phyloP scores from a whole-genome alignment of 345 rosid genomes.

The Hevea brasiliensis region DNA sequence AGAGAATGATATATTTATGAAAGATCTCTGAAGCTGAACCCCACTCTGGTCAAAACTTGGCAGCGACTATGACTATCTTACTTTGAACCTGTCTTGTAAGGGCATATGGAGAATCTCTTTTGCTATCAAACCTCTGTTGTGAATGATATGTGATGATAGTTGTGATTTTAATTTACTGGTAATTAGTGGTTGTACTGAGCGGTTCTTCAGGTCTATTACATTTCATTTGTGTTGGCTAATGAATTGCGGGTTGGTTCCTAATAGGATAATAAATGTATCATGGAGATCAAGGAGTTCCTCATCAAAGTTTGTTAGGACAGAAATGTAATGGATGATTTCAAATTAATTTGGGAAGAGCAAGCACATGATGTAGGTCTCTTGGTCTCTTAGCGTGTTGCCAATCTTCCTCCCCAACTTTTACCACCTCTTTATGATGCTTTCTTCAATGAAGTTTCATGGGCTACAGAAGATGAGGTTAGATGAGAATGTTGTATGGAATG shows the following conservation, averaged over 20 bases:
- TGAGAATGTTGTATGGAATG: slow-evolving; percentile 16
- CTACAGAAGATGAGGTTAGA: slow-evolving; percentile 92
- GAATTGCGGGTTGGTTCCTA: neutral
- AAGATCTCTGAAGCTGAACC: neutral
- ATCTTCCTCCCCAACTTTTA: slow-evolving; percentile 89
- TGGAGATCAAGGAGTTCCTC: slow-evolving; percentile 62
- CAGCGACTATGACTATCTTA: neutral
- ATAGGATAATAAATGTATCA: slow-evolving; percentile 63
- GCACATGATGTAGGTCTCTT: slow-evolving; percentile 58
- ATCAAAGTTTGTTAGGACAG: slow-evolving; percentile 54
- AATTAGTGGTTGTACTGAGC: neutral
- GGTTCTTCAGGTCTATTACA: neutral
- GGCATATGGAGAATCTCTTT: neutral
- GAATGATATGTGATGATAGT: neutral
- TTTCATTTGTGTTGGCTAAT: slow-evolving; percentile 4
- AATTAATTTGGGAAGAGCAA: slow-evolving; percentile 52
- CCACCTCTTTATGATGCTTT: slow-evolving; percentile 78
- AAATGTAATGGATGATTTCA: slow-evolving; percentile 35
- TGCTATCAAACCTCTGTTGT: neutral
- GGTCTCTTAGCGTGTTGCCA: slow-evolving; percentile 82
- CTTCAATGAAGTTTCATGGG: slow-evolving; percentile 86
- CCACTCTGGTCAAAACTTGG: neutral
- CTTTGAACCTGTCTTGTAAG: neutral
- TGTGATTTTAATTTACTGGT: neutral
- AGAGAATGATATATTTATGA: neutral